Percentiles rank a stretch among this genome's conserved stretches.
phyloP scores from a whole-genome alignment of 441 rosid species.

The Bruguiera hainesii region DNA sequence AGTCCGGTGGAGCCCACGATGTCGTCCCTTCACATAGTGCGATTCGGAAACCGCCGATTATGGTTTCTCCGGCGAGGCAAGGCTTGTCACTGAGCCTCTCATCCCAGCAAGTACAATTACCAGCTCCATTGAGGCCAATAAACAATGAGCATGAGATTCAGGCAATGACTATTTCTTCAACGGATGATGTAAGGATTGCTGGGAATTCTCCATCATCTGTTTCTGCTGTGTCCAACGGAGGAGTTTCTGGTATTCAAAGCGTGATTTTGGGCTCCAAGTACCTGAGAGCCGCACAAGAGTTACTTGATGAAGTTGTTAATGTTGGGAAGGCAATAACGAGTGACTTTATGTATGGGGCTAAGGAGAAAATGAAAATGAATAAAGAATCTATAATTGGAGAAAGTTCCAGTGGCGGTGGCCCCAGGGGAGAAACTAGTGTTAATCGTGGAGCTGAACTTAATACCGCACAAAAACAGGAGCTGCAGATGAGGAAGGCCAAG shows the following conservation, averaged over 20 bases:
- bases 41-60: slow-evolving; percentile 24
- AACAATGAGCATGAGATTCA: slow-evolving; percentile 13
- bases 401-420: slow-evolving; percentile 18
- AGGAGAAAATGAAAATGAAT: slow-evolving; percentile 25
- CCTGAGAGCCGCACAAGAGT: slow-evolving; percentile 68
- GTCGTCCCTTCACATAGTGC: slow-evolving; percentile 15
- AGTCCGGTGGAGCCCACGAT: slow-evolving; percentile 18
- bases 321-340: slow-evolving; percentile 34
- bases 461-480: slow-evolving; percentile 50
- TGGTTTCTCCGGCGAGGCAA: slow-evolving; percentile 30
- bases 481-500: slow-evolving; percentile 56
- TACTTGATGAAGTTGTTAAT: slow-evolving; percentile 60
- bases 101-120: slow-evolving; percentile 23
- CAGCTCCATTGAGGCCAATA: slow-evolving; percentile 16
- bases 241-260: slow-evolving; percentile 27
- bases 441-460: slow-evolving; percentile 31
- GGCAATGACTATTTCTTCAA: slow-evolving; percentile 13
- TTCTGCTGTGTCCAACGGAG: slow-evolving; percentile 37
- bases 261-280: slow-evolving; percentile 49
- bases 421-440: slow-evolving; percentile 16
- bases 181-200: slow-evolving; percentile 20
- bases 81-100: slow-evolving; percentile 48
- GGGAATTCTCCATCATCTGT: slow-evolving; percentile 40
- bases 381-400: slow-evolving; percentile 29
- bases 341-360: slow-evolving; percentile 19